Percentiles rank a stretch among this genome's conserved stretches.
phyloP scores from a whole-genome alignment of 148 eudicot genomes.

The Euryodendron excelsum region DNA sequence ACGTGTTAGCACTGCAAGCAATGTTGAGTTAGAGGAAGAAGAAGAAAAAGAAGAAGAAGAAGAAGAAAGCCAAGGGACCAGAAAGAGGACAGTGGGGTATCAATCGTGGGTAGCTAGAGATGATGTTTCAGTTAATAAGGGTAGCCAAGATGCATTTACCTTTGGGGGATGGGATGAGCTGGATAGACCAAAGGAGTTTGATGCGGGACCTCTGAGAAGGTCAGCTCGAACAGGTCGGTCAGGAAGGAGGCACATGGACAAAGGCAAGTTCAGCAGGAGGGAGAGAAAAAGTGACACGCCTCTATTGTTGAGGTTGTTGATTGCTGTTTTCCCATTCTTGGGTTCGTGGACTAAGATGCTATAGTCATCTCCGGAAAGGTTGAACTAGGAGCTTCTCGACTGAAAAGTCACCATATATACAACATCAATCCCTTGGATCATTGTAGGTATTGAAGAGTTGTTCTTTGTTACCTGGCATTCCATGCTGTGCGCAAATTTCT shows the following conservation, averaged over 20 bases:
- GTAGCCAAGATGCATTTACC: conserved; percentile 14
- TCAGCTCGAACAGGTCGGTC: conserved; percentile 9
- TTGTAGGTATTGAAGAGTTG: background rate
- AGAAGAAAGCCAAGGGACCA: conserved; percentile 17
- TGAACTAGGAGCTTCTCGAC: no score
- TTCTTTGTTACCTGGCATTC: background rate
- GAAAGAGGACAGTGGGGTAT: conserved; percentile 31
- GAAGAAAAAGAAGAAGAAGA: conserved; percentile 31
- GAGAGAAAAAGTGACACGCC: conserved; percentile 44
- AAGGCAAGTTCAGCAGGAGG: conserved; percentile 30
- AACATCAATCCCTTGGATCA: background rate
- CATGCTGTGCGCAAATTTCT: no score
- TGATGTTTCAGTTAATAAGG: conserved; percentile 25
- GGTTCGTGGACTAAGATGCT: conserved; percentile 59
- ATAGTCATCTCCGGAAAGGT: conserved; percentile 3
- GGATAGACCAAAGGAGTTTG: conserved; percentile 30
- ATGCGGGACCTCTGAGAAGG: conserved; percentile 2
- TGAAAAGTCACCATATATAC: no score
- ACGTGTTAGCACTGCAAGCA: conserved; percentile 19
- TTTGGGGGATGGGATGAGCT: conserved; percentile 94
- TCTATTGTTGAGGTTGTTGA: conserved; percentile 56
- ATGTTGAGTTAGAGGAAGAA: conserved; percentile 21
- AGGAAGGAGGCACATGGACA: conserved; percentile 10
- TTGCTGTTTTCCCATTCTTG: conserved; percentile 67
- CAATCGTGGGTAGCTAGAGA: conserved; percentile 37